Evolutionary conservation across 257 asterid genomes (phyloP), one percentile per base, ranked within the genome.

Genomic region (Solanum clarkiae): DNA sequence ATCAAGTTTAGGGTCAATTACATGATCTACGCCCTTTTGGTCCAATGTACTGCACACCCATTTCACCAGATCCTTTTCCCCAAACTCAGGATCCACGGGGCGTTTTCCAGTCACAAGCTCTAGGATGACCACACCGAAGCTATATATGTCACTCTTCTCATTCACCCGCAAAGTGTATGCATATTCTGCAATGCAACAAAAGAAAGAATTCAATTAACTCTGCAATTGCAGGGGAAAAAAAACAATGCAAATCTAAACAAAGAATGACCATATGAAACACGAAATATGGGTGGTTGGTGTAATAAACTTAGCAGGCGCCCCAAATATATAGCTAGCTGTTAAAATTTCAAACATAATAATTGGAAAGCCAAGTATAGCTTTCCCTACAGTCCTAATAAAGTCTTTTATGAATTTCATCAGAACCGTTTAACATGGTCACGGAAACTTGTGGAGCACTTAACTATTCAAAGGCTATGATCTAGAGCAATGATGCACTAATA

Each of bases 111-210:
- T 95, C 1, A 95, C 95, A 68, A 96, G 66, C 88, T 96, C 99
- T 4, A 96, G 95, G 20, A 95, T 90, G 16, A 96, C 98, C 1
- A 96, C 94, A 0, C 99, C 99, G 4, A 96, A 96, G 80, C 99
- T 96, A 93, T 95, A 96, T 29, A 89, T 94, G 70, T 96, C 99
- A 51, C 99, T 96, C 94, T 95, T 96, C 88, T 96, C 99, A 0
- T 94, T 96, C 91, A 96, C 99, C 15, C 98, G 89, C 5, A 96
- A 93, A 22, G 99, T 96, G 87, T 96, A 95, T 10, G 95, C 98
- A 51, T 96, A 96, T 85, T 96, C 98, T 96, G 95, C 86, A 91
- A 88, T 7, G 13, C 47, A 20, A 51, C 42, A 36, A 36, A 36
- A 36, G 84, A 16, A 14, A 26, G 45, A 66, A 57, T 62, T 81